Evolutionary conservation across 805 yeast genomes (phyloP), one percentile per base, ranked within the genome.

Genomic region (Myxozyma neotropica): DNA sequence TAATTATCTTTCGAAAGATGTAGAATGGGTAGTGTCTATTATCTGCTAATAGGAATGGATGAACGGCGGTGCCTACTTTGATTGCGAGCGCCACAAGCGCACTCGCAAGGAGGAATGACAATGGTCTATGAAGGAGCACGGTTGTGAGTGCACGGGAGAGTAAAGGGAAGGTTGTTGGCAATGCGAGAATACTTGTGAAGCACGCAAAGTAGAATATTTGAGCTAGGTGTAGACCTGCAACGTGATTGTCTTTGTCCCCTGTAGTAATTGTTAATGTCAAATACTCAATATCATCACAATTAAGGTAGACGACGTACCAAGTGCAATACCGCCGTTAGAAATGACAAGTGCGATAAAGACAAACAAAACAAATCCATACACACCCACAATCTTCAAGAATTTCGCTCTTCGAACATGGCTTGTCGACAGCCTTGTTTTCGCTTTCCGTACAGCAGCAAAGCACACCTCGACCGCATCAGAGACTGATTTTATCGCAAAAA

Each of bases 11-110:
- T 57, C 84, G 82, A 82, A 88, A 89, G 38, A 94, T 74, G 73
- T 94, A 94, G 72, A 94, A 94, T 0, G 96, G 85, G 71, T 85
- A 90, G 73, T 94, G 99, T 68, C 99, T 82, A 75, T 94, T 94
- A 72, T 94, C 99, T 0, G 98, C 95, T 45, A 93, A 78, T 40
- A 94, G 73, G 72, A 93, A 94, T 6, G 97, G 97, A 72, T 94
- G 99, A 1, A 84, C 85, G 1, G 86, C 76, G 0, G 97, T 88
- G 71, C 80, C 86, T 58, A 77, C 77, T 38, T 83, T 77, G 21
- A 89, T 79, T 1, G 82, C 69, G 19, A 78, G 64, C 0, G 71
- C 27, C 15, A 47, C 17, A 17, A 59, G 35, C 3, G 46, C 51
- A 6, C 7, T 7, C 15, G 57, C 52, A 39, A 21, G 44, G 38